These are phyloP conservation scores for Peronosclerospora sorghi DNA, from an alignment of 352 stramenopile genomes.

Conservation along the genomic window DNA sequence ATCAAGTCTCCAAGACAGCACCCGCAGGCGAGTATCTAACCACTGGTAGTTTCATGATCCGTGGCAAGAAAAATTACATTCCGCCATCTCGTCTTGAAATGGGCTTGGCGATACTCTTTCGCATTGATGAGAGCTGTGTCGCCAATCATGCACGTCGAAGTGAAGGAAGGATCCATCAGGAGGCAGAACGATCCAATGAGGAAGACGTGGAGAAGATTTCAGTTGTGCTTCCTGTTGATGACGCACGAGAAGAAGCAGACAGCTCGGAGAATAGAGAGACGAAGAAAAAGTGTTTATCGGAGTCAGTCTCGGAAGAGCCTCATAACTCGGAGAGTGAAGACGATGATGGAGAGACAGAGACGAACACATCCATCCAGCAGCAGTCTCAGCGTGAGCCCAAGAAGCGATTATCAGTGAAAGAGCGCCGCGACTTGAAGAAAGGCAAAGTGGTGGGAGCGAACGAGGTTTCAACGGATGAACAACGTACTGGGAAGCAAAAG, in stretches of 20 bases:
- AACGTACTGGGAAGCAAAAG: no score
- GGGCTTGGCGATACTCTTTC: slow-evolving; percentile 86
- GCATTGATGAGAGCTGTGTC: slow-evolving; percentile 80
- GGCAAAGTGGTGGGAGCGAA: slow-evolving; percentile 19
- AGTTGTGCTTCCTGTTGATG: neutral
- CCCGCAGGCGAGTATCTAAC: slow-evolving; percentile 94
- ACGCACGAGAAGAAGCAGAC: neutral
- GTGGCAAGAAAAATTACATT: slow-evolving; percentile 92
- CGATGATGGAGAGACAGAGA: slow-evolving; percentile 8
- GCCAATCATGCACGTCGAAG: slow-evolving; percentile 32
- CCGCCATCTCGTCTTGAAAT: slow-evolving; percentile 84
- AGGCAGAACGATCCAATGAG: slow-evolving; percentile 8
- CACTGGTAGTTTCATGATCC: slow-evolving; percentile 96
- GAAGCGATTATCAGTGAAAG: slow-evolving; percentile 56
- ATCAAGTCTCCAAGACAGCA: slow-evolving; percentile 96
- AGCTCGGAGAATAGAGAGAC: neutral
- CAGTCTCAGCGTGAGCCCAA: slow-evolving; percentile 27
- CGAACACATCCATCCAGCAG: neutral
- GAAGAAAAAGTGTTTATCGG: neutral
- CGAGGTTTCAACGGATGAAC: neutral
- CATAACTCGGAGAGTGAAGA: slow-evolving; percentile 5
- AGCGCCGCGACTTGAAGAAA: slow-evolving; percentile 76
- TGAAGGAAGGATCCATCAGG: slow-evolving; percentile 10
- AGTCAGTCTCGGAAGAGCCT: neutral
- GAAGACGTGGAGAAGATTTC: slow-evolving; percentile 9